Evolutionary conservation across 2,329 filamentous ascomycete species (phyloP).

Genomic region (Endoconidiophora polonica): DNA sequence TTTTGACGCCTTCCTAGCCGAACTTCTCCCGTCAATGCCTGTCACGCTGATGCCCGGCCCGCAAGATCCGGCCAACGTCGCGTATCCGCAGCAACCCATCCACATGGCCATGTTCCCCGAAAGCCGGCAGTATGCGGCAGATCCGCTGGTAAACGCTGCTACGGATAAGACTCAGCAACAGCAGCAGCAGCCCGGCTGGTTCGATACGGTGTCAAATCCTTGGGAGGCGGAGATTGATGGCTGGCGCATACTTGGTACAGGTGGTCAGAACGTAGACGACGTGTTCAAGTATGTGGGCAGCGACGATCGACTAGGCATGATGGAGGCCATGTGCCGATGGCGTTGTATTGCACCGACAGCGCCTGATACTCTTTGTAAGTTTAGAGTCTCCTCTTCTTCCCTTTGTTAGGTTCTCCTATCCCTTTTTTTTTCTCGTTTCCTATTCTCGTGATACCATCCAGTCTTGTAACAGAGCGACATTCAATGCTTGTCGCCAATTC

Average conservation of each 20-base stretch:
- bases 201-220: slow-evolving; percentile 83
- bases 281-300: slow-evolving; percentile 78
- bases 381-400: background rate
- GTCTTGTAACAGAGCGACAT: no score
- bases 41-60: slow-evolving; percentile 76
- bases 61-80: slow-evolving; percentile 73
- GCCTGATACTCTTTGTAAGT: slow-evolving; percentile 83
- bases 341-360: slow-evolving; percentile 81
- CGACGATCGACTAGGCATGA: slow-evolving; percentile 65
- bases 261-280: slow-evolving; percentile 87
- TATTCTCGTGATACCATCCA: no score
- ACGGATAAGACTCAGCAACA: slow-evolving; percentile 16
- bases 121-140: slow-evolving; percentile 48
- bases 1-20: slow-evolving; percentile 66
- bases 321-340: slow-evolving; percentile 92
- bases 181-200: slow-evolving; percentile 44
- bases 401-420: no score
- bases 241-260: slow-evolving; percentile 71
- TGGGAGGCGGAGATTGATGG: slow-evolving; percentile 85
- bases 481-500: no score
- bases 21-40: slow-evolving; percentile 70
- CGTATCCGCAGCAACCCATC: slow-evolving; percentile 82
- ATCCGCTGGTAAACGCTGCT: slow-evolving; percentile 19
- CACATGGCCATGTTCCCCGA: slow-evolving; percentile 82
- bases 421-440: no score